Percentiles rank a stretch among this genome's conserved stretches.
These are phyloP conservation scores for Spathaspora boniae DNA, from an alignment of 805 yeast species.

Conservation along the genomic window DNA sequence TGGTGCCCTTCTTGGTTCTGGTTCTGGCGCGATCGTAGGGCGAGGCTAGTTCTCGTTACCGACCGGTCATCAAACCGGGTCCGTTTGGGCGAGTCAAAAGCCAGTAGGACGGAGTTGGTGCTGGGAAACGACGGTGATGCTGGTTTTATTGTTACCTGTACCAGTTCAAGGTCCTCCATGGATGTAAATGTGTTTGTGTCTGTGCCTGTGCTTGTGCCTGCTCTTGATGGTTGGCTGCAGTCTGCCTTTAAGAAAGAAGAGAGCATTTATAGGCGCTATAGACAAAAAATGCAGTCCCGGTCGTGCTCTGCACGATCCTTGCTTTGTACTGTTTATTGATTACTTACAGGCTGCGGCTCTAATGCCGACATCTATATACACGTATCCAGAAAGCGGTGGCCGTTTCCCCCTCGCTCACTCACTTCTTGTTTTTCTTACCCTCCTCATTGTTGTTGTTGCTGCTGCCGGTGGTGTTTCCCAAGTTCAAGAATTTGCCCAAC, in stretches of 20 bases:
- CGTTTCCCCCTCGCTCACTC: background rate
- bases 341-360: too few relatives aligned
- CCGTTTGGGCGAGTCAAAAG: too few relatives aligned
- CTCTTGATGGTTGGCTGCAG: background rate
- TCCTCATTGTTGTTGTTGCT: too few relatives aligned
- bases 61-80: conserved; percentile 38
- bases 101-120: too few relatives aligned
- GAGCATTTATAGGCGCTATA: background rate
- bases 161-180: too few relatives aligned
- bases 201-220: background rate
- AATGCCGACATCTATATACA: background rate
- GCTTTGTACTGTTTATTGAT: background rate
- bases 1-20: background rate
- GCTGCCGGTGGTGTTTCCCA: conserved; percentile 24
- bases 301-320: background rate
- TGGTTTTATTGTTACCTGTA: too few relatives aligned
- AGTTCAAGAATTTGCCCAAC: conserved; percentile 55
- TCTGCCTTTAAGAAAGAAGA: too few relatives aligned
- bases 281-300: background rate
- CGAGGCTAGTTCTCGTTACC: conserved; percentile 24
- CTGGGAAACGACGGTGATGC: too few relatives aligned
- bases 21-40: conserved; percentile 14
- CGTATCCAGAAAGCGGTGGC: conserved; percentile 1
- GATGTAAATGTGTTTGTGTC: too few relatives aligned
- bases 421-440: conserved; percentile 5